Conservation (phyloP, 108 stramenopile genomes). For the Cylindrotheca closterium region DNA sequence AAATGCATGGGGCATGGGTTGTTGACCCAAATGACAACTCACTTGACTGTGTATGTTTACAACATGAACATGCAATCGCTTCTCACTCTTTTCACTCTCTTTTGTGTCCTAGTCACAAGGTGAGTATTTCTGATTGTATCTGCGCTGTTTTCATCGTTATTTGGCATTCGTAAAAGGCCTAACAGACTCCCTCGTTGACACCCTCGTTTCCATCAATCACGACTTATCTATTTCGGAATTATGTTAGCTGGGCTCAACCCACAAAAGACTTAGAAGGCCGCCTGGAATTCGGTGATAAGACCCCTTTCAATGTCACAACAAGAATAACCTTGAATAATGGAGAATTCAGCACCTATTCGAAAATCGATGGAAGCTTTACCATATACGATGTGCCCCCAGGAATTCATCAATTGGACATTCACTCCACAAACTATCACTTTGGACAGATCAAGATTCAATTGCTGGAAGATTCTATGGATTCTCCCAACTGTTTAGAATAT, state of each 20-base stretch:
- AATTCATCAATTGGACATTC: slow-evolving; percentile 80
- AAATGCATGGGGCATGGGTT: too few relatives aligned
- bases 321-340: slow-evolving; percentile 78
- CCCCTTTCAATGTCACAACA: slow-evolving; percentile 65
- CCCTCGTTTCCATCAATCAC: too few relatives aligned
- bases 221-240: neutral
- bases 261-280: slow-evolving; percentile 45
- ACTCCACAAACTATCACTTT: slow-evolving; percentile 65
- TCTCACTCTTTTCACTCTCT: neutral
- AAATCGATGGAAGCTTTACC: slow-evolving; percentile 65
- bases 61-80: neutral
- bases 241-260: slow-evolving; percentile 5
- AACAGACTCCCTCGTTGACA: too few relatives aligned
- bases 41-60: too few relatives aligned
- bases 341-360: slow-evolving; percentile 70
- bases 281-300: slow-evolving; percentile 30
- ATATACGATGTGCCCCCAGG: slow-evolving; percentile 80
- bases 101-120: neutral
- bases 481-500: slow-evolving; percentile 87
- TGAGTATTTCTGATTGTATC: too few relatives aligned
- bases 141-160: too few relatives aligned
- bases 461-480: slow-evolving; percentile 58
- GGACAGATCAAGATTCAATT: slow-evolving; percentile 82
- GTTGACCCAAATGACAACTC: too few relatives aligned
- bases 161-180: too few relatives aligned